Conservation (phyloP, 192 early-diverging fungal species). For the Podila verticillata region DNA sequence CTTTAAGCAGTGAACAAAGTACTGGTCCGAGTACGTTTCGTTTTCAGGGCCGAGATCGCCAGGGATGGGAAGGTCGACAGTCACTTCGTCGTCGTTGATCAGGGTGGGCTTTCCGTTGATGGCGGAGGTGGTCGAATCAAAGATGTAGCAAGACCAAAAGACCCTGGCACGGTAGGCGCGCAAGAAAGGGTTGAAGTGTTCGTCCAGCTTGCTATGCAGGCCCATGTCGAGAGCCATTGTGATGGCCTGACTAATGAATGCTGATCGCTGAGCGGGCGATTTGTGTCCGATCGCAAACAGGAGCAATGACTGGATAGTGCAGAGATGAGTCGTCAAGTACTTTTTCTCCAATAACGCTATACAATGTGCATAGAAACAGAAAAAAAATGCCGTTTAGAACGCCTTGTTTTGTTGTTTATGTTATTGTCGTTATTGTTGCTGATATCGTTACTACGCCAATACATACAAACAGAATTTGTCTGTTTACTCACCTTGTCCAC, state of each 20-base stretch:
- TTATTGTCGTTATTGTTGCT: background rate
- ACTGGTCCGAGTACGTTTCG: conserved; percentile 44
- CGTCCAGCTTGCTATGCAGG: conserved; percentile 27
- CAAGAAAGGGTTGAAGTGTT: conserved; percentile 12
- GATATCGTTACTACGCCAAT: background rate
- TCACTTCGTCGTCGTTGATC: conserved; percentile 48
- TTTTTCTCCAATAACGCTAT: conserved; percentile 43
- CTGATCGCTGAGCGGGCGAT: conserved; percentile 42
- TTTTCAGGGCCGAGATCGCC: conserved; percentile 41
- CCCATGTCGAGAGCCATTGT: conserved; percentile 51
- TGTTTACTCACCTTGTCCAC: conserved; percentile 32
- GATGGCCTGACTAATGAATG: conserved; percentile 46
- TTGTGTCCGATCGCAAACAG: conserved; percentile 50
- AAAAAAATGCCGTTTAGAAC: too few relatives aligned
- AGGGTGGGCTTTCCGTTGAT: conserved; percentile 37
- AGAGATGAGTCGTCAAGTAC: conserved; percentile 44
- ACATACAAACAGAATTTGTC: background rate
- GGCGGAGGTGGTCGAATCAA: conserved; percentile 45
- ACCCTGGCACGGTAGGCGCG: conserved; percentile 37
- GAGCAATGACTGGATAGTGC: conserved; percentile 38
- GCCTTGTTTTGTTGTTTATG: too few relatives aligned
- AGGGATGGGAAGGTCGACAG: conserved; percentile 26
- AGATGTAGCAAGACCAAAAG: conserved; percentile 46
- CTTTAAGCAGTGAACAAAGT: conserved; percentile 41
- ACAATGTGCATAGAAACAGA: too few relatives aligned